phyloP scores from a whole-genome alignment of 768 basidiomycete species.

The Mycena kentingensis region DNA sequence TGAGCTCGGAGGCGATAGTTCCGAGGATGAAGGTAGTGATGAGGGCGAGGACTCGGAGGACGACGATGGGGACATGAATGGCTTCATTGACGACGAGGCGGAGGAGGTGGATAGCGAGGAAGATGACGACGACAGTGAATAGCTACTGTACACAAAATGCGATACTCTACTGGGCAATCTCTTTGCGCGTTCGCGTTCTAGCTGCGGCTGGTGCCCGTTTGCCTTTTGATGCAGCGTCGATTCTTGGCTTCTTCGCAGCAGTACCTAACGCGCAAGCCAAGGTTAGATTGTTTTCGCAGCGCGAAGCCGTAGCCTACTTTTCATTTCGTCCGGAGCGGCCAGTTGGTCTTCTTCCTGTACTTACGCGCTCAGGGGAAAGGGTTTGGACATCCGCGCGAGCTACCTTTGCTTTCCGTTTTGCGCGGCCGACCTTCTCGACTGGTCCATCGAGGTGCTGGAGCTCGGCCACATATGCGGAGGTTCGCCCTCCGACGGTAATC shows the following conservation, averaged over 20 bases:
- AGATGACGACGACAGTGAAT: conserved; percentile 50
- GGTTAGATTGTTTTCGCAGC: conserved; percentile 13
- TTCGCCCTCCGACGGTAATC: conserved; percentile 75
- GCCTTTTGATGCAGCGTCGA: conserved; percentile 2
- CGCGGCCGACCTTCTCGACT: conserved; percentile 8
- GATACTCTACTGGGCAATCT: conserved; percentile 11
- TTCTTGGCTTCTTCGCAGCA: conserved; percentile 14
- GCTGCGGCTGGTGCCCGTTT: conserved; percentile 15
- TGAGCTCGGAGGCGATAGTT: conserved; percentile 67
- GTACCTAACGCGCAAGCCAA: conserved; percentile 9
- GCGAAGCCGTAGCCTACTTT: conserved; percentile 6
- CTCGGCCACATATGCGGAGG: conserved; percentile 70
- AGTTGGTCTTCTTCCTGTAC: conserved; percentile 16
- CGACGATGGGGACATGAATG: conserved; percentile 49
- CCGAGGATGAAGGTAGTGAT: conserved; percentile 51
- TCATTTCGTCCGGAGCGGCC: conserved; percentile 12
- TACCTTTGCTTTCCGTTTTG: conserved; percentile 22
- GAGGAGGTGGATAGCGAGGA: conserved; percentile 37
- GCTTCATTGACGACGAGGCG: conserved; percentile 65
- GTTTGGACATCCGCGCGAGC: conserved; percentile 4
- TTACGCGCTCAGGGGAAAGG: conserved; percentile 1
- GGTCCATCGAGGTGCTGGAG: conserved; percentile 47
- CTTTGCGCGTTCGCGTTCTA: conserved; percentile 13
- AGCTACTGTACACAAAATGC: conserved; percentile 23
- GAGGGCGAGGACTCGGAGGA: conserved; percentile 45